These are phyloP conservation scores for Trichoderma breve DNA, from an alignment of 2,329 filamentous ascomycete species.

Conservation along the genomic window DNA sequence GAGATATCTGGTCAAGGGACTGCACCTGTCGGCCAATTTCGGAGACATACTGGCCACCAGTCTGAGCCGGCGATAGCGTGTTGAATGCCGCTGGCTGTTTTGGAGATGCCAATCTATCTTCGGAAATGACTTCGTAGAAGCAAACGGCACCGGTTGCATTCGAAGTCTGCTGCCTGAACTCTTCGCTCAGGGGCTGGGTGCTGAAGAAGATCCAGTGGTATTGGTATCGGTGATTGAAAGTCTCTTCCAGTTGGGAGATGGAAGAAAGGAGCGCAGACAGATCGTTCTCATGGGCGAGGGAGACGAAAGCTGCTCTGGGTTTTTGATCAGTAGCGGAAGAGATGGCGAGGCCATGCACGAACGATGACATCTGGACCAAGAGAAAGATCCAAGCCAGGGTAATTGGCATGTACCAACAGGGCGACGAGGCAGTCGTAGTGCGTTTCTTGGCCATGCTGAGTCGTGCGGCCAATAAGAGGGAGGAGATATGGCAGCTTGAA, in stretches of 20 bases:
- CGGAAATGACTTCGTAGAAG: conserved; percentile 69
- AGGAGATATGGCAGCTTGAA: not conserved
- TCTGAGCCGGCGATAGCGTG: not conserved
- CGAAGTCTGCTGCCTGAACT: conserved; percentile 68
- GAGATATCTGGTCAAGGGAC: conserved; percentile 71
- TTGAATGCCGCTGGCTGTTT: conserved; percentile 46
- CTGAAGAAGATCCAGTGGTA: conserved; percentile 92
- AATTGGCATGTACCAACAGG: not conserved
- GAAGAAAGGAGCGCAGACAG: conserved; percentile 33
- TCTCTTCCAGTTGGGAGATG: conserved; percentile 54
- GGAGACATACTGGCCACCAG: conserved; percentile 44
- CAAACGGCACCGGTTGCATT: conserved; percentile 70
- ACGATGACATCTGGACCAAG: conserved; percentile 24
- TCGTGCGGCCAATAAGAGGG: not conserved
- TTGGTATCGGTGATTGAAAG: conserved; percentile 76
- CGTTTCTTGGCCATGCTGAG: conserved; percentile 24
- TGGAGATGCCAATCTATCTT: conserved; percentile 65
- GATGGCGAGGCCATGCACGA: conserved; percentile 23
- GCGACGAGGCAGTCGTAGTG: not conserved
- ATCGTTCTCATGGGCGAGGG: conserved; percentile 34
- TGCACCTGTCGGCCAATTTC: conserved; percentile 49
- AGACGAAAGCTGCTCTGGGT: conserved; percentile 34
- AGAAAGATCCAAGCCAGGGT: conserved; percentile 25
- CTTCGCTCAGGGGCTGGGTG: conserved; percentile 71
- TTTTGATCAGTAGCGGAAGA: conserved; percentile 25